phyloP scores from a whole-genome alignment of 805 yeast genomes.

The Wickerhamiella nectarea region DNA sequence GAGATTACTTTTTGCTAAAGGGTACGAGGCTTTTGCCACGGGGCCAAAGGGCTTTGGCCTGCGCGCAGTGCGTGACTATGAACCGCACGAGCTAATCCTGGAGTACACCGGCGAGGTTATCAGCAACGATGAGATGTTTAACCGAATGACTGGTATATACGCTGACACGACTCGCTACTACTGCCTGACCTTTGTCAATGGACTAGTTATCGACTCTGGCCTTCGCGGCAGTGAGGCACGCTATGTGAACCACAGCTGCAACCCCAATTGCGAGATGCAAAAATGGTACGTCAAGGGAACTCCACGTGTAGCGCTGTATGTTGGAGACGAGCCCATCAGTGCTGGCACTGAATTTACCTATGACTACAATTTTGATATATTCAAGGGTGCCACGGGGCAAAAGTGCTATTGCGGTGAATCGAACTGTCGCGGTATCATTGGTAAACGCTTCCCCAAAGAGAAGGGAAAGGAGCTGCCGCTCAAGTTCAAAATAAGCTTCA shows the following conservation, averaged over 20 bases:
- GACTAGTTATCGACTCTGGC: constrained; percentile 34
- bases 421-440: constrained; percentile 30
- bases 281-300: constrained; percentile 35
- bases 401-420: constrained; percentile 33
- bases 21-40: constrained; percentile 26
- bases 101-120: constrained; percentile 41
- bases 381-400: constrained; percentile 33
- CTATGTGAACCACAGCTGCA: constrained; percentile 38
- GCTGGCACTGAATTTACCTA: constrained; percentile 35
- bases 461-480: neutral
- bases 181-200: constrained; percentile 32
- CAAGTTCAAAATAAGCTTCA: neutral
- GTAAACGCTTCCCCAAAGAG: constrained; percentile 11
- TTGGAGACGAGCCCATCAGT: constrained; percentile 27
- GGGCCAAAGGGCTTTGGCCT: constrained; percentile 34
- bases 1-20: constrained; percentile 11
- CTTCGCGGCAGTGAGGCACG: constrained; percentile 36
- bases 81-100: constrained; percentile 30
- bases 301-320: constrained; percentile 36
- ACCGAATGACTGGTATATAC: constrained; percentile 27
- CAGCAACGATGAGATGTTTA: constrained; percentile 28
- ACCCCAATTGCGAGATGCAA: constrained; percentile 37
- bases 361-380: constrained; percentile 37
- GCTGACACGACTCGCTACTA: constrained; percentile 28
- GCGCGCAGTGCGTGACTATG: constrained; percentile 28